phyloP scores from a whole-genome alignment of 139 green algal genomes.

The Limnomonas spitsbergensis region DNA sequence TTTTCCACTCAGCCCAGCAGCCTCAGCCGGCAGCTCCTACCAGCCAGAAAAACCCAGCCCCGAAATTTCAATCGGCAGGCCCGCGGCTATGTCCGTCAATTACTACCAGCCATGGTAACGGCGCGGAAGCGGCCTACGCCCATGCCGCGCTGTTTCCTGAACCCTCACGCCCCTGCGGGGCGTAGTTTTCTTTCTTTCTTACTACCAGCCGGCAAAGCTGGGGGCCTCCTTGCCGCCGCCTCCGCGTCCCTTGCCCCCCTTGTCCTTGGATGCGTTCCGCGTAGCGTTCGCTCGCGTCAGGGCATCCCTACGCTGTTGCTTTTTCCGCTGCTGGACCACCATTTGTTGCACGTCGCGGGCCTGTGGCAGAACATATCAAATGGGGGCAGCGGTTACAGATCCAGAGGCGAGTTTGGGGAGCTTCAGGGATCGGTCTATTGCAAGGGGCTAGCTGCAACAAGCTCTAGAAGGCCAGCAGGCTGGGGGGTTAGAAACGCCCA shows the following conservation, averaged over 20 bases:
- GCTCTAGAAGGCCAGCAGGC: not conserved
- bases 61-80: no score
- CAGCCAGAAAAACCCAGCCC: no score
- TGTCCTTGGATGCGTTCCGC: not conserved
- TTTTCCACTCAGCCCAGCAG: no score
- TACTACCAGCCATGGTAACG: no score
- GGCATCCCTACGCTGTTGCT: not conserved
- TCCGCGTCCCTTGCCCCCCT: not conserved
- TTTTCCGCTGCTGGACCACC: constrained; percentile 6
- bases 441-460: not conserved
- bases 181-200: no score
- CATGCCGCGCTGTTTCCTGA: no score
- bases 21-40: no score
- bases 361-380: not conserved
- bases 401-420: not conserved
- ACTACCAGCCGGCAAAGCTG: constrained; percentile 16
- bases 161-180: no score
- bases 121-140: no score
- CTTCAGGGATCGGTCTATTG: not conserved
- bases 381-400: not conserved
- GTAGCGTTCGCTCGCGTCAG: not conserved
- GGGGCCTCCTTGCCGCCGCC: not conserved
- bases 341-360: not conserved
- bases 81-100: no score
- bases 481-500: no score